Evolutionary conservation across 2,329 filamentous ascomycete species (phyloP), one percentile per base, ranked within the genome.

Genomic region (Truncatella angustata): DNA sequence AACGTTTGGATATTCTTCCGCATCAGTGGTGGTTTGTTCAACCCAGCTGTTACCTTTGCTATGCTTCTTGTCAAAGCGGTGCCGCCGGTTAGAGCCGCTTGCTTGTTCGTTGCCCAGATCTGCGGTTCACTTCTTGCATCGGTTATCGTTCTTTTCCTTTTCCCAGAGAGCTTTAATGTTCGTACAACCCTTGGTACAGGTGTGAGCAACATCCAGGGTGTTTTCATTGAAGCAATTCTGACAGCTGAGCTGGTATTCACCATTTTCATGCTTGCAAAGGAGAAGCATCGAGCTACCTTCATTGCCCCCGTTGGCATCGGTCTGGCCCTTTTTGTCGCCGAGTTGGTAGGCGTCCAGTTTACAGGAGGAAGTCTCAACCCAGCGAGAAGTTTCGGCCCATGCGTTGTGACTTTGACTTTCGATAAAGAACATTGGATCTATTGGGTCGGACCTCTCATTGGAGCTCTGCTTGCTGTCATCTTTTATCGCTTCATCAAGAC

Each of bases 221-320:
- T 82, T 21, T 80, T 82, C 60, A 78, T 82, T 52, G 80, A 82
- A 60, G 73, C 77, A 62, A 74, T 82, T 54, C 68, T 82, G 23
- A 82, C 79, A 2, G 72, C 77, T 1, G 72, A 80, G 61, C 66
- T 82, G 11, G 73, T 81, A 21, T 71, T 82, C 40, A 75, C 78
- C 3, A 76, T 82, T 50, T 75, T 80, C 62, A 84, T 85, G 81
- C 68, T 85, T 45, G 81, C 80, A 1, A 77, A 76, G 11, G 81
- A 85, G 57, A 85, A 86, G 63, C 82, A 86, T 63, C 80, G 80
- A 55, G 79, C 78, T 1, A 86, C 82, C 0, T 86, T 76, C 60
- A 70, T 86, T 5, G 84, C 83, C 0, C 84, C 84, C 0, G 68
- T 87, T 1, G 83, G 81, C 2, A 86, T 87, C 57, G 85, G 84